Conservation (phyloP, 1,284 basidiomycete species). For the Afroboletus lepidellus region DNA sequence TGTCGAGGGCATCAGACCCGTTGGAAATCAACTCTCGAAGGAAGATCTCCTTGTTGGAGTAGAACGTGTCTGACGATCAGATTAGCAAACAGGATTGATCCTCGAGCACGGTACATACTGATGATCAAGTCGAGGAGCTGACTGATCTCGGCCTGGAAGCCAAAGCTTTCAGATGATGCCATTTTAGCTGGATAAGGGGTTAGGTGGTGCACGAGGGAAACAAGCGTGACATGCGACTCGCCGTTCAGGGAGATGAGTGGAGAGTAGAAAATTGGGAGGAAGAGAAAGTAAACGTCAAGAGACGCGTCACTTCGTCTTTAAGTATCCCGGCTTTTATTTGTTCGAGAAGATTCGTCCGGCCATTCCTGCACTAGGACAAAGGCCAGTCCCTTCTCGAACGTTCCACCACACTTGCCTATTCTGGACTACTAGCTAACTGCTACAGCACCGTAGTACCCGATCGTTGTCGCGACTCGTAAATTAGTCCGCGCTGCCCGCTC, state of each 20-base stretch:
- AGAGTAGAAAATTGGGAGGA: slow-evolving; percentile 10
- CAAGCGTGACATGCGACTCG: slow-evolving; percentile 9
- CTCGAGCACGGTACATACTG: slow-evolving; percentile 50
- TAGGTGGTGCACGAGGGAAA: not conserved
- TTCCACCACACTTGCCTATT: slow-evolving; percentile 35
- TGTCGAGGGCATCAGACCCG: slow-evolving; percentile 93
- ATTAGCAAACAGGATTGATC: slow-evolving; percentile 1
- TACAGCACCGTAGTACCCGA: slow-evolving; percentile 8
- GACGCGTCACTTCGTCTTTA: slow-evolving; percentile 36
- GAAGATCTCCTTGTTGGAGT: slow-evolving; percentile 99
- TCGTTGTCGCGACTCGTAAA: slow-evolving; percentile 33
- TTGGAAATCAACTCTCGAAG: slow-evolving; percentile 94
- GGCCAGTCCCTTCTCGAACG: slow-evolving; percentile 30
- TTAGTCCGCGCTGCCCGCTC: slow-evolving; percentile 46
- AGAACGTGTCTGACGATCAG: slow-evolving; percentile 78
- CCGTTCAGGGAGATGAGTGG: slow-evolving; percentile 14
- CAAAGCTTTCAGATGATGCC: slow-evolving; percentile 82
- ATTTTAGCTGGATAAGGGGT: slow-evolving; percentile 40
- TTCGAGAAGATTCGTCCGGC: slow-evolving; percentile 59
- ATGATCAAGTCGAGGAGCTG: slow-evolving; percentile 91
- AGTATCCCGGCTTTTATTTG: slow-evolving; percentile 38
- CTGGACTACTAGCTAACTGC: slow-evolving; percentile 9
- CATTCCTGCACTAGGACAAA: slow-evolving; percentile 3
- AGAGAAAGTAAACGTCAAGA: slow-evolving; percentile 8
- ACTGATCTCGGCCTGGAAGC: slow-evolving; percentile 97